Base-by-base conservation (phyloP, 139 green algal species). In the Volvox reticuliferus region DNA sequence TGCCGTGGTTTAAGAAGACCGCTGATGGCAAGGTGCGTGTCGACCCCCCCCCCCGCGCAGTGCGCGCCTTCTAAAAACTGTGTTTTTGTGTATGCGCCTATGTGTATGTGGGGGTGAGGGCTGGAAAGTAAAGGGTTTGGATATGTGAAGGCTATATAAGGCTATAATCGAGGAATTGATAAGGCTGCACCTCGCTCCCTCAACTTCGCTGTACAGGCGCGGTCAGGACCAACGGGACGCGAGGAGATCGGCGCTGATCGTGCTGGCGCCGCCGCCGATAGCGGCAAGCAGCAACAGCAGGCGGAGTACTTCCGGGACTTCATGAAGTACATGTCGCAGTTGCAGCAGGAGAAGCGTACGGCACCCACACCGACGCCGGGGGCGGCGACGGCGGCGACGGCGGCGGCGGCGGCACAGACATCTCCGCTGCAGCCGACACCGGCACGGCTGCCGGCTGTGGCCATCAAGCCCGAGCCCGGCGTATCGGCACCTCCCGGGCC, bases 1-100 rank as follows among this genome's bases (percentile, higher is more conserved):
- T 89, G 85, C 85, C 85, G 2, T 89, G 85, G 85, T 89, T 89
- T 28, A 55, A 82, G 69, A 82, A 89, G 85, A 14, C 44, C n/a
- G 18, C 26, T 16, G 85, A 55, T n/a, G 69, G 0, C 26, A 71
- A 89, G 85, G 85, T 82, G 84, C 22, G 6, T 55, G 44, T 55
- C n/a, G n/a, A n/a, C n/a, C n/a, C n/a, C n/a, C n/a, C n/a, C n/a
- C n/a, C n/a, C n/a, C n/a, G n/a, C n/a, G n/a, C n/a, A n/a, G n/a
- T n/a, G n/a, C n/a, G n/a, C n/a, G n/a, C n/a, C n/a, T n/a, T n/a
- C n/a, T n/a, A n/a, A n/a, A n/a, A n/a, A n/a, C n/a, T n/a, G 9
- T 55, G 44, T 55, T 55, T 55, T 55, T 55, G 44, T 55, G 44
- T 55, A 55, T 55, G 44, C 5, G 44, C n/a, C n/a, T 55, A 55